These are phyloP conservation scores for Suillus subaureus DNA, from an alignment of 768 basidiomycete genomes.

Conservation along the genomic window DNA sequence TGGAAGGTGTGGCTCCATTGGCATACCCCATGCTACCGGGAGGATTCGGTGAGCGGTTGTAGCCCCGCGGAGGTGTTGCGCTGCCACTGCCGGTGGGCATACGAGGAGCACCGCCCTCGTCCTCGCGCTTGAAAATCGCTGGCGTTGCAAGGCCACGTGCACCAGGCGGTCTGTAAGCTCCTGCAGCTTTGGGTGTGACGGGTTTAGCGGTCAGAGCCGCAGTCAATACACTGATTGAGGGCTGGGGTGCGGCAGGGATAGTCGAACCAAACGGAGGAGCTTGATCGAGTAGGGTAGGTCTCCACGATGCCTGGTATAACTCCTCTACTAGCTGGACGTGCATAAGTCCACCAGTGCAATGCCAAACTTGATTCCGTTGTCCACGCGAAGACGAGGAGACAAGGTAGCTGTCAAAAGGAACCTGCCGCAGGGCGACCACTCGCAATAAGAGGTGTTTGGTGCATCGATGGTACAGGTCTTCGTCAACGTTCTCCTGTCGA, in stretches of 20 bases:
- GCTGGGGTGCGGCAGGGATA: constrained; percentile 70
- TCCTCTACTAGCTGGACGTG: constrained; percentile 85
- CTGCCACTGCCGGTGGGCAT: constrained; percentile 53
- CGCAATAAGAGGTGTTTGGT: constrained; percentile 91
- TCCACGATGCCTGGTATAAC: constrained; percentile 87
- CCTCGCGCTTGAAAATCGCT: constrained; percentile 87
- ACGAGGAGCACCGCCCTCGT: constrained; percentile 73
- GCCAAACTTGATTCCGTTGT: constrained; percentile 98
- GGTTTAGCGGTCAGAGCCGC: constrained; percentile 56
- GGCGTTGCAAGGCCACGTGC: constrained; percentile 90
- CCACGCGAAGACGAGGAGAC: constrained; percentile 93
- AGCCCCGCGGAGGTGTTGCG: constrained; percentile 64
- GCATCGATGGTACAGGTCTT: constrained; percentile 85
- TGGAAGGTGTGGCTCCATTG: constrained; percentile 20
- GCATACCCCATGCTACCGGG: constrained; percentile 39
- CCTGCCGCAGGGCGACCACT: constrained; percentile 94
- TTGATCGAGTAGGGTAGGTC: constrained; percentile 68
- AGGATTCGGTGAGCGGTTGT: constrained; percentile 58
- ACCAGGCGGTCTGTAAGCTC: constrained; percentile 92
- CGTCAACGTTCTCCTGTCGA: constrained; percentile 82
- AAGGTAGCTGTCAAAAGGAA: constrained; percentile 94
- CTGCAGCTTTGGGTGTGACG: constrained; percentile 64
- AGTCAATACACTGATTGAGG: constrained; percentile 57
- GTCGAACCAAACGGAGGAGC: constrained; percentile 66
- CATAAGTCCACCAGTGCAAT: constrained; percentile 85